Evolutionary conservation across 2,329 filamentous ascomycete species (phyloP), one percentile per base, ranked within the genome.

Genomic region (Aureobasidium sp.): DNA sequence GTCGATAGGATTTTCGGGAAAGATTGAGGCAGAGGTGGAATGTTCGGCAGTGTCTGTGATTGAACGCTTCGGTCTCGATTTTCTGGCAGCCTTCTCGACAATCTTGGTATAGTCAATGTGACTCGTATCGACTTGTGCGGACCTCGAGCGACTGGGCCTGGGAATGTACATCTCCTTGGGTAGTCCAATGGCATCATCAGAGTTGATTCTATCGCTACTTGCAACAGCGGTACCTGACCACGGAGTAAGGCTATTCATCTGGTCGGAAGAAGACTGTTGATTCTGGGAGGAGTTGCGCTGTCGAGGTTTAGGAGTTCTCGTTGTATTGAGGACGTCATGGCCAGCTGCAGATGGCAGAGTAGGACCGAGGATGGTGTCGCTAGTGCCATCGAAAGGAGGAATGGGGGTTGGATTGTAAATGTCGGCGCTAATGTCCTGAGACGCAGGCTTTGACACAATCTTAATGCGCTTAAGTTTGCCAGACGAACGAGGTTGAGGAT

Each of bases 41-140:
- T 44, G 20, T n/a, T 36, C 26, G 5, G 39, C 27, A 26, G 53
- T 42, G 34, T 55, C 57, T 39, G 47, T 39, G 29, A 27, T 47
- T 29, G 52, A 51, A 23, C 79, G 73, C 67, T 78, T 81, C 23
- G 72, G 57, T 65, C 78, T 81, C 23, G 72, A 57, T 65, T 71
- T 75, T 65, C 70, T 75, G 5, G 63, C 66, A 15, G 69, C 67
- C 41, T 69, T 65, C 23, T 72, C 67, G 1, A 67, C n/a, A 29
- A 68, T 39, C 9, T 62, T 56, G 13, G 67, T 72, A n/a, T 69
- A 60, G 37, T 60, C 57, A 34, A 48, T n/a, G 34, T 51, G 23
- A 23, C 29, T 29, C 9, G 26, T 51, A 66, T 61, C 71, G 46
- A 63, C 71, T 52, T 63, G 61, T 0, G 52, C 61, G 23, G 48